These are phyloP conservation scores for Phytophthora podocarpi DNA, from an alignment of 352 stramenopile genomes.

Conservation along the genomic window DNA sequence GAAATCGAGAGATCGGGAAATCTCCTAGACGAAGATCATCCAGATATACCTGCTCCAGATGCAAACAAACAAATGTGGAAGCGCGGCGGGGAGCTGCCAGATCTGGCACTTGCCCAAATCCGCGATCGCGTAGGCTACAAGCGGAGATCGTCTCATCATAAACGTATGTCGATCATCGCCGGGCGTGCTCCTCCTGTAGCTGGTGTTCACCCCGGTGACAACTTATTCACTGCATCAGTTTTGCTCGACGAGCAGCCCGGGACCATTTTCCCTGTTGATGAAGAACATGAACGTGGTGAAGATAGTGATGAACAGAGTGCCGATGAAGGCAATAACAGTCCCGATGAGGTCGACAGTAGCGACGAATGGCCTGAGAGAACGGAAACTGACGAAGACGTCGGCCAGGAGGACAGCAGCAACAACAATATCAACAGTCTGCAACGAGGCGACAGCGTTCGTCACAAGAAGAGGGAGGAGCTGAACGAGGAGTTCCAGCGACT, in stretches of 20 bases:
- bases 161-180: constrained; percentile 40
- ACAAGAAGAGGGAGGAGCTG: constrained; percentile 11
- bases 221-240: not conserved
- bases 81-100: constrained; percentile 25
- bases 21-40: not conserved
- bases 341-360: not conserved
- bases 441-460: not conserved
- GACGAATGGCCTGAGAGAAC: not conserved
- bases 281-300: constrained; percentile 13
- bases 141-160: not conserved
- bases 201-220: not conserved
- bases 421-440: not conserved
- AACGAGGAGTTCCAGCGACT: constrained; percentile 22
- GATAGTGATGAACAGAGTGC: not conserved
- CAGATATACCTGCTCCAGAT: constrained; percentile 11
- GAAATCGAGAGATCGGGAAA: not conserved
- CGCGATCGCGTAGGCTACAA: constrained; percentile 31
- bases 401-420: too few species aligned
- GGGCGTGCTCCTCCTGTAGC: not conserved
- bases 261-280: constrained; percentile 12
- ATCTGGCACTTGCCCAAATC: constrained; percentile 29
- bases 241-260: not conserved
- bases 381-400: constrained; percentile 6
- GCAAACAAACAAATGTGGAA: constrained; percentile 38
- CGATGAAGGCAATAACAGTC: not conserved